Conservation (phyloP, 2,329 filamentous ascomycete genomes). For the Magnaporthiopsis poae region DNA sequence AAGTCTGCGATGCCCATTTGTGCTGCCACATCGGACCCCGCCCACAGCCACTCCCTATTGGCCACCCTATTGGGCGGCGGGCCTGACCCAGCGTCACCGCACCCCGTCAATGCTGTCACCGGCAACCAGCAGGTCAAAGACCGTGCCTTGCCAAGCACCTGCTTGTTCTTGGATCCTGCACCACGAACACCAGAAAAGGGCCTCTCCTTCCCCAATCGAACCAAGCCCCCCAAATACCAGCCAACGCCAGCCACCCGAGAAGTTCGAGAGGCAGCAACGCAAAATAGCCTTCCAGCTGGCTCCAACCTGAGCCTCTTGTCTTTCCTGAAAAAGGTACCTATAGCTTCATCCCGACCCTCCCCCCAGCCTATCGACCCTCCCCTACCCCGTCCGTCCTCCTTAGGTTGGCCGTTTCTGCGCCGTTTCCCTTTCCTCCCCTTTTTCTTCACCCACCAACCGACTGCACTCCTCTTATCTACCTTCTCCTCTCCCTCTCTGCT, state of each 20-base stretch:
- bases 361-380: background rate
- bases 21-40: background rate
- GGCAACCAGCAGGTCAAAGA: background rate
- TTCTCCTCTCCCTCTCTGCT: background rate
- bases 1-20: too few relatives aligned
- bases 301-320: background rate
- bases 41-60: too few relatives aligned
- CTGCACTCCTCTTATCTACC: background rate
- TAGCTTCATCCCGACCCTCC: background rate
- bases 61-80: background rate
- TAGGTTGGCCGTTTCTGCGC: background rate
- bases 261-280: background rate
- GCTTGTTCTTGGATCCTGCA: background rate
- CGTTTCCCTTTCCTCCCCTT: background rate
- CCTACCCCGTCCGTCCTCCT: background rate
- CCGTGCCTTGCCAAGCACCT: background rate
- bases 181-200: background rate
- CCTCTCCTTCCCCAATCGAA: background rate
- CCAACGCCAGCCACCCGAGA: background rate
- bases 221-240: background rate
- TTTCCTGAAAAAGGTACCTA: background rate
- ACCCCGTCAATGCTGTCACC: background rate
- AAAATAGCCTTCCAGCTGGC: background rate
- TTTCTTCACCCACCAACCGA: background rate
- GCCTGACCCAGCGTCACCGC: background rate